phyloP scores from a whole-genome alignment of 169 alveolate species.

The Neospora caninum region DNA sequence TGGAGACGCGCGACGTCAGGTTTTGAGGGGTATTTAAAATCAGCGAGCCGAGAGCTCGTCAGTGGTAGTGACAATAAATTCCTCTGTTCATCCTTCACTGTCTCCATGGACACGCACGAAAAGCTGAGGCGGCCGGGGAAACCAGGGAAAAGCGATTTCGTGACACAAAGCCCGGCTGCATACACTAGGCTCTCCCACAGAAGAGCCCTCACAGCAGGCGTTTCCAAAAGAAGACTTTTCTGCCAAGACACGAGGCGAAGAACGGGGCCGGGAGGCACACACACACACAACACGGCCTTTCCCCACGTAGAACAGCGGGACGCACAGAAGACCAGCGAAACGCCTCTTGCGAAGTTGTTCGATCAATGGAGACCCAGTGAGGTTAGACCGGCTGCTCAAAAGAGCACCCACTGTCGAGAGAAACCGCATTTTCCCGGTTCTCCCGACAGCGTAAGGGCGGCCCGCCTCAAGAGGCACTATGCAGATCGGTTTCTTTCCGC shows the following conservation, averaged over 20 bases:
- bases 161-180: neutral
- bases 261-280: no score
- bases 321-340: neutral
- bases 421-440: neutral
- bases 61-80: constrained; percentile 18
- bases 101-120: neutral
- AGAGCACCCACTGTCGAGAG: neutral
- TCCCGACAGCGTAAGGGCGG: neutral
- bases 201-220: no score
- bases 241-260: no score
- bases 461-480: neutral
- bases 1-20: no score
- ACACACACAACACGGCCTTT: no score
- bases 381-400: constrained; percentile 8
- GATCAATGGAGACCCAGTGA: constrained; percentile 25
- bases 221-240: no score
- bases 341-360: neutral
- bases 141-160: neutral
- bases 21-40: neutral
- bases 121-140: no score
- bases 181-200: no score
- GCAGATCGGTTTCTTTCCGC: neutral
- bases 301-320: neutral
- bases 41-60: neutral
- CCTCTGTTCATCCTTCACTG: constrained; percentile 14